Percentiles rank a stretch among this genome's conserved stretches.
These are phyloP conservation scores for Neurospora crassa DNA, from an alignment of 2,329 filamentous ascomycete genomes.

Conservation along the genomic window DNA sequence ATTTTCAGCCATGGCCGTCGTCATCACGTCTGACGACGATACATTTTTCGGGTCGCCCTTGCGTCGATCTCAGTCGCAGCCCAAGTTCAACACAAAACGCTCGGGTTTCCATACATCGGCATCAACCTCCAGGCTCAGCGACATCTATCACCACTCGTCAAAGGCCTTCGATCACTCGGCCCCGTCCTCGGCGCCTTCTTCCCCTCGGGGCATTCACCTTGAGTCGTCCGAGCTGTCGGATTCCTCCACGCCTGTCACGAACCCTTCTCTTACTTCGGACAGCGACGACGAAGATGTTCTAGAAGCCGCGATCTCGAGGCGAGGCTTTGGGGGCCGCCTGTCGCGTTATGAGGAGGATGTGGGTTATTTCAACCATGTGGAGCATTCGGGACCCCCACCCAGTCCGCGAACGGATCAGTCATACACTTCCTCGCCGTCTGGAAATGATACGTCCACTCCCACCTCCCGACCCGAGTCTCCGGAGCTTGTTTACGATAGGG, in stretches of 20 bases:
- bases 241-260: slow-evolving; percentile 54
- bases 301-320: slow-evolving; percentile 37
- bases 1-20: slow-evolving; percentile 39
- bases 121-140: slow-evolving; percentile 36
- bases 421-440: slow-evolving; percentile 42
- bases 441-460: slow-evolving; percentile 39
- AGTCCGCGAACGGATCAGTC: slow-evolving; percentile 42
- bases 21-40: slow-evolving; percentile 47
- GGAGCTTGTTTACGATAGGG: slow-evolving; percentile 42
- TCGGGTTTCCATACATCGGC: slow-evolving; percentile 34
- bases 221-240: slow-evolving; percentile 48
- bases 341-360: slow-evolving; percentile 37
- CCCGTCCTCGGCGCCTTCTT: slow-evolving; percentile 46
- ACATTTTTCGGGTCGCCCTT: slow-evolving; percentile 46
- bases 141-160: slow-evolving; percentile 34
- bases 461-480: slow-evolving; percentile 51
- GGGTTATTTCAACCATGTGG: slow-evolving; percentile 34
- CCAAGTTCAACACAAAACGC: slow-evolving; percentile 40
- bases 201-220: slow-evolving; percentile 40
- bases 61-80: slow-evolving; percentile 51
- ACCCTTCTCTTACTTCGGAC: slow-evolving; percentile 50
- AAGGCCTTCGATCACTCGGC: slow-evolving; percentile 36
- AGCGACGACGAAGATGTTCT: slow-evolving; percentile 36
- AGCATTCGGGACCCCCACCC: slow-evolving; percentile 40
- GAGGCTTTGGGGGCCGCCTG: slow-evolving; percentile 29